These are phyloP conservation scores for Misopates orontium DNA, from an alignment of 257 asterid species.

Conservation along the genomic window DNA sequence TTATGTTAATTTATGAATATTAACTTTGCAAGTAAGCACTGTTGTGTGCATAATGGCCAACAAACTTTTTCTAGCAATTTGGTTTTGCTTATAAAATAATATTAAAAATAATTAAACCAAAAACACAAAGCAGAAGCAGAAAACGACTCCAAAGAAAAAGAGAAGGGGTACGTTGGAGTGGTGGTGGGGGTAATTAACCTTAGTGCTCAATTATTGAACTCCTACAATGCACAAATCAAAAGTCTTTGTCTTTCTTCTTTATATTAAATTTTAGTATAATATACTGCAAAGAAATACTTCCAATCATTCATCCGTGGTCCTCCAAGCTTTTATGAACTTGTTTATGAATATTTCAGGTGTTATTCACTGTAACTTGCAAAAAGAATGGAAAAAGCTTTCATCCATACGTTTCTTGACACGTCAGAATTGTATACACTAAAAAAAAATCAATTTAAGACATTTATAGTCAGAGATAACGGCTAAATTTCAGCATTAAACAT, in stretches of 20 bases:
- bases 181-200: slow-evolving; percentile 22
- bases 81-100: slow-evolving; percentile 16
- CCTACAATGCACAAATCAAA: slow-evolving; percentile 33
- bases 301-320: slow-evolving; percentile 20
- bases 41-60: slow-evolving; percentile 32
- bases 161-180: slow-evolving; percentile 27
- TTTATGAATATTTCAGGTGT: slow-evolving; percentile 5
- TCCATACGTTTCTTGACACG: slow-evolving; percentile 13
- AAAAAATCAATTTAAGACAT: too few species aligned
- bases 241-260: slow-evolving; percentile 1
- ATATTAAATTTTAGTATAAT: background rate
- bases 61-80: slow-evolving; percentile 27
- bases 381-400: background rate
- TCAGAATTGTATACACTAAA: background rate
- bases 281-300: slow-evolving; percentile 8
- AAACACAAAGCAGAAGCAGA: slow-evolving; percentile 25
- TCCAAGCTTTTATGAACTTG: background rate
- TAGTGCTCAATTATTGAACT: slow-evolving; percentile 58
- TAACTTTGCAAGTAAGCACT: slow-evolving; percentile 19
- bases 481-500: too few species aligned
- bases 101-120: slow-evolving; percentile 10
- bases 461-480: too few species aligned
- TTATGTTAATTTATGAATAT: background rate
- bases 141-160: slow-evolving; percentile 29
- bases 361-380: slow-evolving; percentile 6